Conservation (phyloP, 805 yeast genomes). For the Blastobotrys americana region DNA sequence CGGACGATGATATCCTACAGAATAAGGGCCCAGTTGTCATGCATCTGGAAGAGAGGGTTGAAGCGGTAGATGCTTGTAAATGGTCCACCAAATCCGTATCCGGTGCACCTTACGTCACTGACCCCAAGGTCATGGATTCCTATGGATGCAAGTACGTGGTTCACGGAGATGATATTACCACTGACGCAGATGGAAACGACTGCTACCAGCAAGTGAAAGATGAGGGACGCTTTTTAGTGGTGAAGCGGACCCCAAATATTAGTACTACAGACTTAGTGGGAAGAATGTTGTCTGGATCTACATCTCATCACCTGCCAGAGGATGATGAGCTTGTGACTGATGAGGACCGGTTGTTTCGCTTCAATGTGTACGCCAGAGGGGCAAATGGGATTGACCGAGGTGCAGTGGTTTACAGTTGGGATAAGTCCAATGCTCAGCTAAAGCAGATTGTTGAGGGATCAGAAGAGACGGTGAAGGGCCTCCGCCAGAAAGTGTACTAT, state of each 20-base stretch:
- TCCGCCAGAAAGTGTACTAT: constrained; percentile 36
- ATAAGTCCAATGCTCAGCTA: constrained; percentile 26
- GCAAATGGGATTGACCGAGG: constrained; percentile 52
- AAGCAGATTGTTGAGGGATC: constrained; percentile 21
- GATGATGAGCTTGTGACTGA: constrained; percentile 25
- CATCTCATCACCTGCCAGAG: constrained; percentile 46
- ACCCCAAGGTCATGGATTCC: constrained; percentile 66
- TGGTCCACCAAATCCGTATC: constrained; percentile 74
- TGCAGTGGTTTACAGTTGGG: constrained; percentile 47
- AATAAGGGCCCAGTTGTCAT: constrained; percentile 96
- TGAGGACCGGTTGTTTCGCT: constrained; percentile 37
- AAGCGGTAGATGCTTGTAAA: constrained; percentile 84
- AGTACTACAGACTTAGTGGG: constrained; percentile 93
- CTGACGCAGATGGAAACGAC: constrained; percentile 93
- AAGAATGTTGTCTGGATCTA: constrained; percentile 62
- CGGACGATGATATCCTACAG: constrained; percentile 72
- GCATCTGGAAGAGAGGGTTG: constrained; percentile 67
- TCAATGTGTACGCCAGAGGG: constrained; percentile 53
- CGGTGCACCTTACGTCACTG: constrained; percentile 90
- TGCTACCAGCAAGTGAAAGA: constrained; percentile 82
- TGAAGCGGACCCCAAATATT: constrained; percentile 87
- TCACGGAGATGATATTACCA: constrained; percentile 96
- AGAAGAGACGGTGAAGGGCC: constrained; percentile 5
- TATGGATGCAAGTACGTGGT: constrained; percentile 84
- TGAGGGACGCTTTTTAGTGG: constrained; percentile 80